Evolutionary conservation across 2,329 filamentous ascomycete species (phyloP), one percentile per base, ranked within the genome.

Genomic region (Tolypocladium endophyticum): DNA sequence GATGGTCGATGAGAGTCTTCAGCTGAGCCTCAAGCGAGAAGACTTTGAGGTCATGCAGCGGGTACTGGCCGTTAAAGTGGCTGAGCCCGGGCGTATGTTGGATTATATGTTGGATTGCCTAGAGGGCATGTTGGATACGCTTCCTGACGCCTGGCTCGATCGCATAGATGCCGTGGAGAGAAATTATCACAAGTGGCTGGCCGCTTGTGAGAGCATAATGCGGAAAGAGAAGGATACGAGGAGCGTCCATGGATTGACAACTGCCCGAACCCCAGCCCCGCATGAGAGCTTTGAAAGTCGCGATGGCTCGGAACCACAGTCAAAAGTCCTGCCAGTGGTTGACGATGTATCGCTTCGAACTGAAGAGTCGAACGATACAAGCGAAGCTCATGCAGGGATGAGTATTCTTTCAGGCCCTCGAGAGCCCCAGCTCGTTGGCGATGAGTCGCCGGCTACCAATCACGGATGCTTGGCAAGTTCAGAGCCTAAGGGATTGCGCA

Each of bases 121-220:
- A 2, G 94, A 97, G 72, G 92, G 91, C 1, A 81, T 86, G 59
- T 81, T 88, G 52, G 94, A 99, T 68, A 90, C 88, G 0, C 77
- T 99, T 12, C 94, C 94, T 0, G 89, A 95, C 47, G 72, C 77
- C 35, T 99, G 93, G 94, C 84, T 97, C 59, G 90, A 96, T 66
- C 82, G 87, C 5, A 87, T 97, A 75, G 94, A 97, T 71, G 74
- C 76, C 0, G 78, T 95, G 5, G 94, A 99, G 71, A 78, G 81
- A 14, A 83, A 87, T 36, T 96, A 93, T 72, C 84, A 86, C 9
- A 82, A 86, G 30, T 99, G 94, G 94, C 85, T 87, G 52, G 86
- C 88, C 55, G 81, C 87, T 55, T 92, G 89, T 38, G 90, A 95
- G 68, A 81, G 81, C 61, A 87, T 83, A 66, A 81, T 92, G n/a